Evolutionary conservation across 495 filamentous ascomycete species (phyloP).

Genomic region (Tuber aestivum): DNA sequence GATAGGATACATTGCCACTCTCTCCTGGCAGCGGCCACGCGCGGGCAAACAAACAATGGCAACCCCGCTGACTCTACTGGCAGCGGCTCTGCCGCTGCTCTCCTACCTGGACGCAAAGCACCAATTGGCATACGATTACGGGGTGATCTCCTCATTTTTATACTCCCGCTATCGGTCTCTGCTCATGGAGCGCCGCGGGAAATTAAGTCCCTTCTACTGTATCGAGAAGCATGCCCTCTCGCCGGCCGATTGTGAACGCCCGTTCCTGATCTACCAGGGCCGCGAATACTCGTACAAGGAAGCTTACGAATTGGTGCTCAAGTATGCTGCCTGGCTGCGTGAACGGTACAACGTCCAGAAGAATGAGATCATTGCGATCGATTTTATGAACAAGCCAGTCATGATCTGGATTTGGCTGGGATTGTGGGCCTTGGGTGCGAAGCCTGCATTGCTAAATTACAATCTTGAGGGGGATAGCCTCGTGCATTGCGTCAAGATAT

Average conservation of each 20-base stretch:
- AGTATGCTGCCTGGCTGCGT: slow-evolving; percentile 79
- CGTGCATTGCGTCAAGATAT: slow-evolving; percentile 68
- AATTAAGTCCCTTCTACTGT: slow-evolving; percentile 69
- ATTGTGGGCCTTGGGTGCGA: slow-evolving; percentile 81
- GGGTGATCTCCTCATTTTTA: slow-evolving; percentile 51
- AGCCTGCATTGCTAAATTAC: slow-evolving; percentile 92
- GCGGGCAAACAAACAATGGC: background rate
- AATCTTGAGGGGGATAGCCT: slow-evolving; percentile 73
- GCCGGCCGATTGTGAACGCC: slow-evolving; percentile 45
- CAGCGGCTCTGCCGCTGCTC: slow-evolving; percentile 50
- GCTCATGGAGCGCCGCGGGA: slow-evolving; percentile 52
- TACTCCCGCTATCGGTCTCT: slow-evolving; percentile 46
- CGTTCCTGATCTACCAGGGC: slow-evolving; percentile 71
- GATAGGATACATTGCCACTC: background rate
- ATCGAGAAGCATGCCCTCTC: slow-evolving; percentile 64
- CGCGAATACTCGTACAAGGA: slow-evolving; percentile 74
- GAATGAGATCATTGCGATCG: slow-evolving; percentile 78
- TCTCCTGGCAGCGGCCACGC: slow-evolving; percentile 9
- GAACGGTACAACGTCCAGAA: slow-evolving; percentile 61
- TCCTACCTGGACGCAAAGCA: slow-evolving; percentile 78
- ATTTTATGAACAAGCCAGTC: slow-evolving; percentile 78
- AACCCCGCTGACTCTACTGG: background rate
- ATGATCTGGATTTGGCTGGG: slow-evolving; percentile 81
- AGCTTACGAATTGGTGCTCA: slow-evolving; percentile 65
- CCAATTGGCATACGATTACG: slow-evolving; percentile 60